phyloP scores from a whole-genome alignment of 2,329 filamentous ascomycete species.

The Aspergillus chevalieri region DNA sequence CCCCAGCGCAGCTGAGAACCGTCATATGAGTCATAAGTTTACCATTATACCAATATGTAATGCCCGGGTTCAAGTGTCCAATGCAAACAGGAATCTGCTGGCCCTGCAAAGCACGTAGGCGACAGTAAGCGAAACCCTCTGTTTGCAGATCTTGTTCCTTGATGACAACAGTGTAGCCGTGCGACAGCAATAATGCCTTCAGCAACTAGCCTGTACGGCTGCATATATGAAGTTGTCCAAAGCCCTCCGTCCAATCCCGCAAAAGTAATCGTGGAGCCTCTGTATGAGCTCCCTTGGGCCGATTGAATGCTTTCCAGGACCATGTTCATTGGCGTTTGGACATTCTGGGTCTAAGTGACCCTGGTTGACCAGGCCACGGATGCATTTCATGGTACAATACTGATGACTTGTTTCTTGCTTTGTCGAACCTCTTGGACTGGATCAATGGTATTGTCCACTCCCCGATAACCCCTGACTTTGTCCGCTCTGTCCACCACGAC shows the following conservation, averaged over 20 bases:
- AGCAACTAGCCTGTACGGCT: constrained; percentile 22
- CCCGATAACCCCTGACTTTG: background rate
- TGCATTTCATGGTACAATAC: constrained; percentile 19
- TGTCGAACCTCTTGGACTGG: constrained; percentile 1
- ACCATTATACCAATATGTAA: constrained; percentile 19
- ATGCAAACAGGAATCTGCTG: constrained; percentile 19
- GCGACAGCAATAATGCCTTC: constrained; percentile 21
- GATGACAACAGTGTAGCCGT: constrained; percentile 22
- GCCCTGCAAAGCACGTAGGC: constrained; percentile 5
- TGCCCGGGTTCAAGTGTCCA: constrained; percentile 14
- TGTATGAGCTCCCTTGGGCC: constrained; percentile 13
- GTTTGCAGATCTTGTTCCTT: constrained; percentile 9
- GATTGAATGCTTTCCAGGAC: constrained; percentile 25
- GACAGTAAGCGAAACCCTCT: constrained; percentile 15
- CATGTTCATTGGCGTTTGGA: constrained; percentile 27
- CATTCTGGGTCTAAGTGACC: constrained; percentile 16
- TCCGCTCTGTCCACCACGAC: constrained; percentile 21
- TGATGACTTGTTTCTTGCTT: background rate
- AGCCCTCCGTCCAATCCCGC: constrained; percentile 13
- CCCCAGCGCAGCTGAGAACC: too few species aligned
- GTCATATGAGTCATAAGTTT: too few species aligned
- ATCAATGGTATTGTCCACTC: too few species aligned
- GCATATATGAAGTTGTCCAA: constrained; percentile 19
- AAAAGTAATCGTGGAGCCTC: constrained; percentile 11
- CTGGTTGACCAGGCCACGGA: constrained; percentile 14